Evolutionary conservation across 2,329 filamentous ascomycete genomes (phyloP).

Genomic region (Monilinia laxa): DNA sequence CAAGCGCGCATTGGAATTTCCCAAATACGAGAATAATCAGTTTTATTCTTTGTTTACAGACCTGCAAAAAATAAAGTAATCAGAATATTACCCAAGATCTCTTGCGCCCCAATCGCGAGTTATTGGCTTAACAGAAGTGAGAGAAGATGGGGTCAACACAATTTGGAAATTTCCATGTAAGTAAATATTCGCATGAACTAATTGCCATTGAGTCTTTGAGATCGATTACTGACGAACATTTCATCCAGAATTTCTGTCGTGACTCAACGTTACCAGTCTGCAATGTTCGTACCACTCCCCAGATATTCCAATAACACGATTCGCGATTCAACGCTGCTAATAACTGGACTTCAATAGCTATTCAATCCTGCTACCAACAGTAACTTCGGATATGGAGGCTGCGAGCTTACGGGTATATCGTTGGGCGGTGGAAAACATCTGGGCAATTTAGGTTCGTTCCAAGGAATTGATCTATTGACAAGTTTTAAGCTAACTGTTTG

Average conservation of each 20-base stretch:
- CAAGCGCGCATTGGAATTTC: conserved; percentile 18
- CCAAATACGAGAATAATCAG: conserved; percentile 19
- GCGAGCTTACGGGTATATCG: conserved; percentile 71
- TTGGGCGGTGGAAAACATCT: conserved; percentile 65
- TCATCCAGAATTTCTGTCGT: conserved; percentile 70
- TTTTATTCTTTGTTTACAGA: conserved; percentile 18
- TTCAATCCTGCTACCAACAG: conserved; percentile 48
- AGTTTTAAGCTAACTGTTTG: conserved; percentile 37
- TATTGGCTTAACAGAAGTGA: neutral
- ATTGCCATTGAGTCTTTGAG: conserved; percentile 9
- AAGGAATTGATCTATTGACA: conserved; percentile 10
- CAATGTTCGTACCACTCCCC: conserved; percentile 62
- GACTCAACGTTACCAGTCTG: conserved; percentile 81
- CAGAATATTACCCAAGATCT: conserved; percentile 5
- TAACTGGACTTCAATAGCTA: conserved; percentile 51
- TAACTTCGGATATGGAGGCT: conserved; percentile 54
- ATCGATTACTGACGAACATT: conserved; percentile 25
- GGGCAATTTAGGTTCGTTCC: conserved; percentile 73
- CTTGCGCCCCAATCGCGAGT: conserved; percentile 14
- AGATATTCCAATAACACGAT: conserved; percentile 11
- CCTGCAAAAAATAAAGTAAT: conserved; percentile 12
- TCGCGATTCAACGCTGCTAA: conserved; percentile 27
- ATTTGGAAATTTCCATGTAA: conserved; percentile 58
- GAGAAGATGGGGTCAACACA: conserved; percentile 42
- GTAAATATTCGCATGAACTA: conserved; percentile 25